phyloP scores from a whole-genome alignment of 2,329 filamentous ascomycete genomes.

The Gliomastix tumulicola region DNA sequence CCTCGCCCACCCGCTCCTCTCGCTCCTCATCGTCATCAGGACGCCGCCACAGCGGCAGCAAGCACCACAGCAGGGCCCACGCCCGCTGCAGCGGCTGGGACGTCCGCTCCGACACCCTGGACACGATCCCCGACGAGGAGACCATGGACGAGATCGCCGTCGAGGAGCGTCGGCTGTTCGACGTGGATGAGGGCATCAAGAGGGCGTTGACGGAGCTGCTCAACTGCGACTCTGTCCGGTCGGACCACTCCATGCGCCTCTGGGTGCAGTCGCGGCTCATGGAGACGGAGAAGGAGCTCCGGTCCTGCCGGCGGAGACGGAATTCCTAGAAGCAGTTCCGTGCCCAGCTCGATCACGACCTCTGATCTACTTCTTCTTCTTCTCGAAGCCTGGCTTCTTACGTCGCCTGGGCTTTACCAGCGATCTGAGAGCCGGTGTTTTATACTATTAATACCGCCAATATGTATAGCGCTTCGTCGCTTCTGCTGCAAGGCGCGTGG shows the following conservation, averaged over 20 bases:
- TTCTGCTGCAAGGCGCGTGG: too few species aligned
- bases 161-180: conserved; percentile 46
- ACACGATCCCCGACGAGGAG: conserved; percentile 38
- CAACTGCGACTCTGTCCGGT: conserved; percentile 49
- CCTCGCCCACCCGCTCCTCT: conserved; percentile 53
- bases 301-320: conserved; percentile 42
- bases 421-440: too few species aligned
- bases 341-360: too few species aligned
- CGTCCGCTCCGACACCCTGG: conserved; percentile 15
- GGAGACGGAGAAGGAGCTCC: conserved; percentile 53
- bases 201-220: conserved; percentile 53
- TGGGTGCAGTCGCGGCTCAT: conserved; percentile 54
- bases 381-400: too few species aligned
- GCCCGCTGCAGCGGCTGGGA: conserved; percentile 25
- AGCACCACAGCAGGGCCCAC: conserved; percentile 13
- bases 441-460: too few species aligned
- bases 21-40: conserved; percentile 41
- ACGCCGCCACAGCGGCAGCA: conserved; percentile 26
- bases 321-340: conserved; percentile 20
- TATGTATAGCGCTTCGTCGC: too few species aligned
- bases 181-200: conserved; percentile 56
- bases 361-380: too few species aligned
- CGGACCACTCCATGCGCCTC: conserved; percentile 42
- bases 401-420: too few species aligned
- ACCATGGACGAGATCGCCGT: conserved; percentile 40